These are phyloP conservation scores for Oryza longistaminata DNA, from an alignment of 176 grass and related monocot genomes.

Conservation along the genomic window DNA sequence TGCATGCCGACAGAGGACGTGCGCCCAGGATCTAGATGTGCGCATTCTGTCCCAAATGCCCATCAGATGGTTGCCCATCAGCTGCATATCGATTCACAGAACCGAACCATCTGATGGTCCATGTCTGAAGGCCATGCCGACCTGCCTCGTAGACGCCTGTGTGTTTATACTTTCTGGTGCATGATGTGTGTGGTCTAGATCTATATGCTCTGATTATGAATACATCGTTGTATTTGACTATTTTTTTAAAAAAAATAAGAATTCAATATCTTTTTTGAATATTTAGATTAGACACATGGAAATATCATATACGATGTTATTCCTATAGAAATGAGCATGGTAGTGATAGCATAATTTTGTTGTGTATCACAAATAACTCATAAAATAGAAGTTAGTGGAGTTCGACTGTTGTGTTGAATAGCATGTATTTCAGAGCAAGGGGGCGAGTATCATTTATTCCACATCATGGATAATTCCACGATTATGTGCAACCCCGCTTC, in stretches of 20 bases:
- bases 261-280: not conserved
- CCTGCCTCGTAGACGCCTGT: not conserved
- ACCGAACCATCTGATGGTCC: slow-evolving; percentile 38
- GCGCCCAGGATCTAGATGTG: slow-evolving; percentile 16
- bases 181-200: slow-evolving; percentile 34
- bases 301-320: not conserved
- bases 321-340: not conserved
- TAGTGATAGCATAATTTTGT: not conserved
- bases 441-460: too few species aligned
- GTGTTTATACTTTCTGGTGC: not conserved
- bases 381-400: too few species aligned
- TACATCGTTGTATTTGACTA: not conserved
- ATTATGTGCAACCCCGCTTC: too few species aligned
- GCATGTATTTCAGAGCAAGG: too few species aligned
- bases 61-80: not conserved
- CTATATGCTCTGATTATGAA: not conserved
- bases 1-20: slow-evolving; percentile 24
- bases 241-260: not conserved
- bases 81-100: slow-evolving; percentile 7
- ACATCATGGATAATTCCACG: too few species aligned
- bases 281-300: not conserved
- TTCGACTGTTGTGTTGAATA: too few species aligned
- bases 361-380: too few species aligned
- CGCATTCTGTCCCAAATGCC: not conserved
- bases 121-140: not conserved